These are phyloP conservation scores for Candida dubliniensis DNA, from an alignment of 1,139 yeast species.

Conservation along the genomic window DNA sequence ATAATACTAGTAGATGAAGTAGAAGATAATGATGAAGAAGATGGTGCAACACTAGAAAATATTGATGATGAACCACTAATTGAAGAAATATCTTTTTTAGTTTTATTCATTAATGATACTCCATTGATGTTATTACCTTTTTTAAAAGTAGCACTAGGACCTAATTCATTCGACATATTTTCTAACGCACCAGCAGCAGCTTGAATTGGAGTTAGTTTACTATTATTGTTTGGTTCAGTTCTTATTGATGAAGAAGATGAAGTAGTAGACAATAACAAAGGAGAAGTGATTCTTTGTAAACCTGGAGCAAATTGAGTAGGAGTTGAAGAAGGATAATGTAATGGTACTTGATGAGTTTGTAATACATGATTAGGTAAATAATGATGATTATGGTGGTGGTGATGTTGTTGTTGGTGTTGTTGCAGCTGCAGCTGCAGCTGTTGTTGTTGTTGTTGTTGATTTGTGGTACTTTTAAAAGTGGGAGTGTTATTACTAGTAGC, in stretches of 20 bases:
- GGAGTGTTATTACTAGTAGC: too few relatives aligned
- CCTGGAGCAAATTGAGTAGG: constrained; percentile 73
- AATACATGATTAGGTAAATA: constrained; percentile 21
- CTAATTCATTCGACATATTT: constrained; percentile 49
- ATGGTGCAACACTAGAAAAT: constrained; percentile 14
- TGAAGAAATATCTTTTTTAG: constrained; percentile 2
- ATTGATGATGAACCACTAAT: constrained; percentile 11
- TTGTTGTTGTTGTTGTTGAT: constrained; percentile 7
- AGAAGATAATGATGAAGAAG: constrained; percentile 3
- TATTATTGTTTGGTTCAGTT: constrained; percentile 14
- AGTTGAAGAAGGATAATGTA: constrained; percentile 67
- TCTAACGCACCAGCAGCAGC: constrained; percentile 66
- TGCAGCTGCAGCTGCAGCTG: constrained; percentile 12
- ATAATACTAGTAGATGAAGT: constrained; percentile 17
- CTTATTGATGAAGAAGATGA: constrained; percentile 42
- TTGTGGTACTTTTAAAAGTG: constrained; percentile 1
- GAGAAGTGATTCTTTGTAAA: constrained; percentile 62
- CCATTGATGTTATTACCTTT: constrained; percentile 18
- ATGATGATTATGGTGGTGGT: constrained; percentile 15
- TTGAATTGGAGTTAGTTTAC: constrained; percentile 26
- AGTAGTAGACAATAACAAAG: constrained; percentile 53
- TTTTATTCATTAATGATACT: constrained; percentile 31
- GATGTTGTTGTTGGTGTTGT: neutral
- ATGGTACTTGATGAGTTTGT: constrained; percentile 48
- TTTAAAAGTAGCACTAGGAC: constrained; percentile 47